Evolutionary conservation across 768 basidiomycete species (phyloP).

Genomic region (Dioszegia crocea): DNA sequence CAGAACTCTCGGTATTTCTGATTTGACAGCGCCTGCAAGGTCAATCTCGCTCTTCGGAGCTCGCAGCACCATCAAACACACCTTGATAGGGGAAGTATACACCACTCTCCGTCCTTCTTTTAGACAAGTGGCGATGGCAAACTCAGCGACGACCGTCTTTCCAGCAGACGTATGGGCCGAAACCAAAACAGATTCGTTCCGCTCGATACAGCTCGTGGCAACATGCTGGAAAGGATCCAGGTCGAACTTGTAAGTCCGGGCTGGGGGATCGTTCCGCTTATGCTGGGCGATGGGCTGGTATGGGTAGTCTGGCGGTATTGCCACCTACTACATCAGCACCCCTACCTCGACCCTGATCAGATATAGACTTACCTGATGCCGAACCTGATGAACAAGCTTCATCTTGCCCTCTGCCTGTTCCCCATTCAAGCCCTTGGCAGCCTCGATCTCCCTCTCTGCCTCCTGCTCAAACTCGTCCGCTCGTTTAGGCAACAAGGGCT

Average conservation of each 20-base stretch:
- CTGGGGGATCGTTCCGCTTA: constrained; percentile 83
- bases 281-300: constrained; percentile 88
- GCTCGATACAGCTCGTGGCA: constrained; percentile 88
- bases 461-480: constrained; percentile 94
- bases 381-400: constrained; percentile 50
- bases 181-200: constrained; percentile 94
- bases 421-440: constrained; percentile 73
- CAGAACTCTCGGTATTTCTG: constrained; percentile 99
- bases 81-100: constrained; percentile 99
- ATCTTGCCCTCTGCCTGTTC: constrained; percentile 48
- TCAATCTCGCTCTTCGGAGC: no score
- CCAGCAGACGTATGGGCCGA: constrained; percentile 98
- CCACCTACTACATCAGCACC: constrained; percentile 65
- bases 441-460: constrained; percentile 84
- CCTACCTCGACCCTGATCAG: no score
- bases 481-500: constrained; percentile 61
- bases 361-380: constrained; percentile 30
- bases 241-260: constrained; percentile 88
- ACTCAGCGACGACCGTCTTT: constrained; percentile 99
- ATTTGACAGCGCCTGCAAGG: constrained; percentile 80
- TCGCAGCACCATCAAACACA: constrained; percentile 52
- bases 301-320: constrained; percentile 83
- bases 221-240: constrained; percentile 97
- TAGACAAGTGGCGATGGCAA: constrained; percentile 95
- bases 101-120: constrained; percentile 92